Evolutionary conservation across 1,139 yeast species (phyloP).

Genomic region (Saccharomycopsis hybrid): DNA sequence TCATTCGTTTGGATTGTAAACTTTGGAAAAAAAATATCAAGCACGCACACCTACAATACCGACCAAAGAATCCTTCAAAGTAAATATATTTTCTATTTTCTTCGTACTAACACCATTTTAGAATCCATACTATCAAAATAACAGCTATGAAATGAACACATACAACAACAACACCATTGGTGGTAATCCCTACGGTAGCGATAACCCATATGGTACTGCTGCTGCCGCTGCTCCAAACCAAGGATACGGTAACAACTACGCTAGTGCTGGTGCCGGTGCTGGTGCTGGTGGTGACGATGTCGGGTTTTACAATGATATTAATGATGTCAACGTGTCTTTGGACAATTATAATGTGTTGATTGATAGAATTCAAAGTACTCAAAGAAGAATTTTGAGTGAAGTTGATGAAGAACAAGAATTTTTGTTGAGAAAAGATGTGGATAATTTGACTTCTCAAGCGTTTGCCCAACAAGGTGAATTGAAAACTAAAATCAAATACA

Average conservation of each 20-base stretch:
- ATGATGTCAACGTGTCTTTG: constrained; percentile 6
- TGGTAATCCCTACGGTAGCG: constrained; percentile 8
- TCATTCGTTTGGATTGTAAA: too few relatives aligned
- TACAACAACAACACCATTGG: constrained; percentile 6
- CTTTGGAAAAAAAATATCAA: too few relatives aligned
- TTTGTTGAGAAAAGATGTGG: constrained; percentile 69
- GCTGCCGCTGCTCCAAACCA: constrained; percentile 6
- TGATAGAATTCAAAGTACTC: constrained; percentile 73
- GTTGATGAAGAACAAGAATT: constrained; percentile 76
- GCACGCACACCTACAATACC: too few relatives aligned
- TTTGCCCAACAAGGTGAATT: constrained; percentile 69
- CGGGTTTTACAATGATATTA: constrained; percentile 13
- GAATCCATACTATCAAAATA: constrained; percentile 4
- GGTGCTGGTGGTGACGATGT: constrained; percentile 13
- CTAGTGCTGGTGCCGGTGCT: constrained; percentile 1
- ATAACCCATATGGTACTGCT: too few relatives aligned
- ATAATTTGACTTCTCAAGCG: constrained; percentile 70
- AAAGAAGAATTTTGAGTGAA: constrained; percentile 77
- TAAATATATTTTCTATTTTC: too few relatives aligned
- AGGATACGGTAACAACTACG: constrained; percentile 3
- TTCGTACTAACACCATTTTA: not conserved
- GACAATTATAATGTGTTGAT: constrained; percentile 61
- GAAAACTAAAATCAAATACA: constrained; percentile 68
- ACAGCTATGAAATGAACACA: constrained; percentile 11
- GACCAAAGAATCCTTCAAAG: too few relatives aligned